Base-by-base conservation (phyloP, 2,329 filamentous ascomycete genomes). In the Nigrospora oryzae region DNA sequence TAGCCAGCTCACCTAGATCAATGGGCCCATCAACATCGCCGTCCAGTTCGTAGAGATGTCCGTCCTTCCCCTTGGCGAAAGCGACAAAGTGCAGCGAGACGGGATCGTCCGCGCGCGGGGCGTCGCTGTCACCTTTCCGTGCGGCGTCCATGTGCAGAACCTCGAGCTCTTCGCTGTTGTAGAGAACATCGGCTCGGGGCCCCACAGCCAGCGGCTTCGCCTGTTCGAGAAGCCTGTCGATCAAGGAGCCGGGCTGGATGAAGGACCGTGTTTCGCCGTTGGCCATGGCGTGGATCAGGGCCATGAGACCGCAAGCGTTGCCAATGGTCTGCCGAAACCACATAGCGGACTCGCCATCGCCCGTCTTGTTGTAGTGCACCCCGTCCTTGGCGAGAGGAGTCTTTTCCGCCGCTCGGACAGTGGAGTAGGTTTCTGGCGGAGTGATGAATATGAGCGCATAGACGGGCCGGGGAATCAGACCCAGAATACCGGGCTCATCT, bases 241-340 rank as follows among this genome's bases (percentile, higher is more conserved):
- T 13, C 14, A n/a, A 16, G 11, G 36, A 38, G 14, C 36, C 36
- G 13, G 36, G 36, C 36, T 15, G 51, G 38, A 85, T 68, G 36
- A 70, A 63, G 2, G 60, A 56, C 34, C 71, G 64, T 2, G 74
- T 71, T 17, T 62, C 64, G 11, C 81, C 81, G 56, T 88, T 86
- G 39, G 70, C 72, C 2, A 82, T 68, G 3, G 74, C 75, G 60
- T 87, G 84, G 2, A 87, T 59, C 2, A 87, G 65, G 0, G 74
- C 83, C 54, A 86, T 84, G 16, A 86, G 66, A 0, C 83, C 83
- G 56, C 83, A 87, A 2, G 83, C 81, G 56, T 87, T 86, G 50
- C 79, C 72, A 56, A 86, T 86, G 0, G 81, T 86, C 56, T 86
- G 82, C 56, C 79, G 81, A 63, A 83, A 86, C 83, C 82, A 87